Evolutionary conservation across 768 basidiomycete genomes (phyloP), one percentile per base, ranked within the genome.

Genomic region (Mycena capillaripes): DNA sequence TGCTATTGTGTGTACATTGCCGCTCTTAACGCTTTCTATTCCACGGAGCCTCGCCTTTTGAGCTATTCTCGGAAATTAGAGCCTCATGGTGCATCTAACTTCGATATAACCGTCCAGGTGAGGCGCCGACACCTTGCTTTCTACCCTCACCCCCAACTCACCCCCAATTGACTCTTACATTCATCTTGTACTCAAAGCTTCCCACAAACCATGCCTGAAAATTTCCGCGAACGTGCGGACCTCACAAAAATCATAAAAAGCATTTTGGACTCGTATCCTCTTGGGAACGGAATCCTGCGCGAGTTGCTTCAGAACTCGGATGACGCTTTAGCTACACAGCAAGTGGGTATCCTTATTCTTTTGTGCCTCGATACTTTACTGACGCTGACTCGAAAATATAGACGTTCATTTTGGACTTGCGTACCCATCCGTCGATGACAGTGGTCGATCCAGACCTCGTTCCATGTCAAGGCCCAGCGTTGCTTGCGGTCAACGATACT

Each of bases 221-320:
- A 72, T 55, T 75, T 75, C 66, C 60, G 67, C 66, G 74, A 75
- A 40, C 56, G 60, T 19, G 63, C 70, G 34, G 75, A 73, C 36
- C 70, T 75, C 40, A 75, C 74, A 11, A 75, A 75, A 36, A 69
- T 75, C 42, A 76, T 76, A 11, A 71, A 69, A 23, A 75, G 73
- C 29, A 79, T 80, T 17, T 48, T 80, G 3, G 72, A 76, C 52
- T 70, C 72, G 0, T 80, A 80, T 63, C 79, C 79, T 8, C 73
- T 76, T 17, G 73, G 79, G 9, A 75, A 74, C 25, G 79, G 79
- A 19, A 71, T 80, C 0, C 58, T 80, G 25, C 76, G 79, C 8
- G 79, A 80, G 52, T 58, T 80, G 30, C 65, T 79, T 9, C 79
- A 80, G 69, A 80, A 80, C 58, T 79, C 79, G 9, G 79, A 80